Evolutionary conservation across 352 stramenopile species (phyloP).

Genomic region (Phytopythium cucurbitacearum): DNA sequence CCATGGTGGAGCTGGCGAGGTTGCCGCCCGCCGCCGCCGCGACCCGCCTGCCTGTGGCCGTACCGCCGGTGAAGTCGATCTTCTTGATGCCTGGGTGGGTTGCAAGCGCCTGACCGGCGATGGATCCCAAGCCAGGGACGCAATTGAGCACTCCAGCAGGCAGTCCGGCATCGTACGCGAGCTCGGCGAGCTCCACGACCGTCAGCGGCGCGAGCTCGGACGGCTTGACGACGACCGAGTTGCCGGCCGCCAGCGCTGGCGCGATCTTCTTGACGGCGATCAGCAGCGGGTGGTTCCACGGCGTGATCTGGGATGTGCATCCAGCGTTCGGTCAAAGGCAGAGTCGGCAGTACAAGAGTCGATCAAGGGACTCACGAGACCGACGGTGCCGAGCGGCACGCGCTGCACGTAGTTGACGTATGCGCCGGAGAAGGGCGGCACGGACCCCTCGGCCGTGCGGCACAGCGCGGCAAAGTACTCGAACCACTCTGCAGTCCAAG

Average conservation of each 20-base stretch:
- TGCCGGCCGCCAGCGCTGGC: constrained; percentile 65
- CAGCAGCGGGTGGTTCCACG: constrained; percentile 80
- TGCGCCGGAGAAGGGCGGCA: constrained; percentile 50
- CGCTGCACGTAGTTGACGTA: constrained; percentile 59
- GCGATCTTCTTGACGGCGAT: constrained; percentile 76
- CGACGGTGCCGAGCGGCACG: constrained; percentile 58
- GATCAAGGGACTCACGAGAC: constrained; percentile 19
- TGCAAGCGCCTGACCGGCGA: constrained; percentile 31
- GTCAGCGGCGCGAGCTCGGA: constrained; percentile 75
- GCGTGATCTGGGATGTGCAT: constrained; percentile 47
- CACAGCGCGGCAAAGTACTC: constrained; percentile 81
- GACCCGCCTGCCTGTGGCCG: constrained; percentile 27
- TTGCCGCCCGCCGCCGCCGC: constrained; percentile 31
- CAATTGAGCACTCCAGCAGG: constrained; percentile 47
- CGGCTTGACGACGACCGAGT: constrained; percentile 83
- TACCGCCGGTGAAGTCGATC: constrained; percentile 54
- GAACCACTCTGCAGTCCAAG: constrained; percentile 53
- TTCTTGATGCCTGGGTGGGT: constrained; percentile 38
- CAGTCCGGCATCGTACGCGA: constrained; percentile 31
- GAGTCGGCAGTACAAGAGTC: background rate
- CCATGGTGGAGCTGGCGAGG: constrained; percentile 50
- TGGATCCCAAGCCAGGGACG: constrained; percentile 27
- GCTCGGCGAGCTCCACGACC: constrained; percentile 37
- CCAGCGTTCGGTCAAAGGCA: background rate
- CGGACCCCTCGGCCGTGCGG: constrained; percentile 55